Conservation (phyloP, 2,329 filamentous ascomycete genomes). For the Aureobasidium musti region DNA sequence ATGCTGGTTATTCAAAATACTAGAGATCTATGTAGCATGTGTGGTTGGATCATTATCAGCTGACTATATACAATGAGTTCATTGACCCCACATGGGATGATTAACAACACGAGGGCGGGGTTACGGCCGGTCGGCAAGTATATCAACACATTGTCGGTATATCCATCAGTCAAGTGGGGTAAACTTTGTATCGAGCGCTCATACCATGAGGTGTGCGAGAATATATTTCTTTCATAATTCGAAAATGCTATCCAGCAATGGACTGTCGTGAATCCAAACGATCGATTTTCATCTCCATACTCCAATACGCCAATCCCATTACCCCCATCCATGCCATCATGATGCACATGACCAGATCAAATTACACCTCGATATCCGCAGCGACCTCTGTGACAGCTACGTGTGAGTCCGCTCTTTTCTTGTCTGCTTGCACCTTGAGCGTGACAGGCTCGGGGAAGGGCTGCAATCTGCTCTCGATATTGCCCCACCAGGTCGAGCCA, state of each 20-base stretch:
- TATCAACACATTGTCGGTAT: background rate
- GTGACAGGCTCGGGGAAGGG: slow-evolving; percentile 55
- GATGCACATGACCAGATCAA: background rate
- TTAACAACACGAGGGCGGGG: background rate
- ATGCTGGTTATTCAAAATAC: background rate
- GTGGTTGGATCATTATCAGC: background rate
- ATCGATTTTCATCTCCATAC: background rate
- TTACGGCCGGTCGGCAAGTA: background rate
- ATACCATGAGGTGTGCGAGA: background rate
- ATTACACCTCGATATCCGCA: background rate
- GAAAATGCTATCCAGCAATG: background rate
- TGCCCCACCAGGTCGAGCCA: slow-evolving; percentile 68
- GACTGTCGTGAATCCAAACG: background rate
- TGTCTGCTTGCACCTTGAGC: background rate
- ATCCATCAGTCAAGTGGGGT: background rate
- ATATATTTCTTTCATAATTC: background rate
- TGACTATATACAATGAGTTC: background rate
- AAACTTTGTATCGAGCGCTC: background rate
- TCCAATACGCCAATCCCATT: background rate
- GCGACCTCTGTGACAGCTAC: background rate
- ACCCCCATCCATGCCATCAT: background rate
- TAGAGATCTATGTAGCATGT: background rate
- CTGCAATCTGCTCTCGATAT: slow-evolving; percentile 67
- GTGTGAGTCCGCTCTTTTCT: background rate
- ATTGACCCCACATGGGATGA: background rate